Conservation (phyloP, 1,139 yeast species). For the Zhuliangozyma blackwelliae region DNA sequence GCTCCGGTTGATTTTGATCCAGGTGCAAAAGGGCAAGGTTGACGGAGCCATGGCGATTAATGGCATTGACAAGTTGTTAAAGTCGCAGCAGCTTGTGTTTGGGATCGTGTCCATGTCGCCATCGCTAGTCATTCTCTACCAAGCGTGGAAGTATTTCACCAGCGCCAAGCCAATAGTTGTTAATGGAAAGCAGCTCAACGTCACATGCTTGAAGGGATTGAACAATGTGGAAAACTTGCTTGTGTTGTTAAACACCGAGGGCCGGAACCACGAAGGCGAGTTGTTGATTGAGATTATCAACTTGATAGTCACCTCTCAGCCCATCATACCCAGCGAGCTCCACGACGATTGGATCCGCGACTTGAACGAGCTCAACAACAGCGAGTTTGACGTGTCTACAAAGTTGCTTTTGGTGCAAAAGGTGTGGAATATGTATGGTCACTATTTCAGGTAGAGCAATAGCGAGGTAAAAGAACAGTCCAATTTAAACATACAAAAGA, state of each 20-base stretch:
- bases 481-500: too few species aligned
- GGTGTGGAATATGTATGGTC: slow-evolving; percentile 53
- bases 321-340: slow-evolving; percentile 44
- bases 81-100: slow-evolving; percentile 89
- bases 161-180: slow-evolving; percentile 35
- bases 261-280: slow-evolving; percentile 39
- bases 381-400: slow-evolving; percentile 20
- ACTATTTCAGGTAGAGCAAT: slow-evolving; percentile 22
- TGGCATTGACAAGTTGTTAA: slow-evolving; percentile 85
- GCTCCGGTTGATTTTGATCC: slow-evolving; percentile 74
- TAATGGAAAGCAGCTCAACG: slow-evolving; percentile 37
- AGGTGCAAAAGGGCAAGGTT: slow-evolving; percentile 90
- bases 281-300: slow-evolving; percentile 55
- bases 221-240: slow-evolving; percentile 56
- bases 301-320: slow-evolving; percentile 45
- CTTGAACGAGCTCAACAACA: slow-evolving; percentile 47
- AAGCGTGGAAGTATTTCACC: slow-evolving; percentile 22
- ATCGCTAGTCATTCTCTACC: slow-evolving; percentile 56
- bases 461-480: too few species aligned
- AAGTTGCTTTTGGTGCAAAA: slow-evolving; percentile 46
- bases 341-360: slow-evolving; percentile 52
- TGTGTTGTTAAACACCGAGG: slow-evolving; percentile 17
- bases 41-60: slow-evolving; percentile 88
- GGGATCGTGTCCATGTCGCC: slow-evolving; percentile 91
- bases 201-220: slow-evolving; percentile 47